Evolutionary conservation across 2,329 filamentous ascomycete genomes (phyloP).

Genomic region (Pseudocercospora pini-densiflorae): DNA sequence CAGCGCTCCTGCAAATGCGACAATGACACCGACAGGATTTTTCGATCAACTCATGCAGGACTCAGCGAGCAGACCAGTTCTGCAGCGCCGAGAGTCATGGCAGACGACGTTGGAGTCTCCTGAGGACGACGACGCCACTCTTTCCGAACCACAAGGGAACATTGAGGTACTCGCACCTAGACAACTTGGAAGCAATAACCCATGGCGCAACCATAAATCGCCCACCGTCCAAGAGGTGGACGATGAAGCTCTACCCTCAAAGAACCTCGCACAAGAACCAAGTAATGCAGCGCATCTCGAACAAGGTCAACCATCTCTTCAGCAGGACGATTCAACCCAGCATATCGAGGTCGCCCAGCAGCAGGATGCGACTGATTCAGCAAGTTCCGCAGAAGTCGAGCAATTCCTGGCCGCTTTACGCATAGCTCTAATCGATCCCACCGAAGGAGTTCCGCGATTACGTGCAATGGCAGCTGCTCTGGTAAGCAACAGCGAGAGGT

Average conservation of each 20-base stretch:
- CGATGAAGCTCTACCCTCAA: not conserved
- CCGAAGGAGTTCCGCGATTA: not conserved
- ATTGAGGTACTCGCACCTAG: not conserved
- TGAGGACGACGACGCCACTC: not conserved
- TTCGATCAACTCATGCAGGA: not conserved
- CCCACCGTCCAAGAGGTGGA: not conserved
- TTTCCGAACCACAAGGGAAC: not conserved
- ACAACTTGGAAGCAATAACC: not conserved
- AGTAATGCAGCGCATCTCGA: not conserved
- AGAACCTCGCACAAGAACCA: not conserved
- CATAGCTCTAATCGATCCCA: not conserved
- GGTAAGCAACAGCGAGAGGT: not conserved
- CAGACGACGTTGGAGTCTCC: not conserved
- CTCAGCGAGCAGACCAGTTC: not conserved
- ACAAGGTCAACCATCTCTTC: not conserved
- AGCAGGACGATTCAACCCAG: not conserved
- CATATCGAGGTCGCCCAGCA: not conserved
- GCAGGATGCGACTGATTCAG: not conserved
- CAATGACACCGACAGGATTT: not conserved
- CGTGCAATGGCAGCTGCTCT: not conserved
- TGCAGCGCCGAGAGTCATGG: not conserved
- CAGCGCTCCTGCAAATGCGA: not conserved
- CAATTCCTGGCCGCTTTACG: not conserved
- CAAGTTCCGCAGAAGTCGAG: not conserved
- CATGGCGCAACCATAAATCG: not conserved